Conservation (phyloP, 2,329 filamentous ascomycete species). For the Boeremia lycopersici region DNA sequence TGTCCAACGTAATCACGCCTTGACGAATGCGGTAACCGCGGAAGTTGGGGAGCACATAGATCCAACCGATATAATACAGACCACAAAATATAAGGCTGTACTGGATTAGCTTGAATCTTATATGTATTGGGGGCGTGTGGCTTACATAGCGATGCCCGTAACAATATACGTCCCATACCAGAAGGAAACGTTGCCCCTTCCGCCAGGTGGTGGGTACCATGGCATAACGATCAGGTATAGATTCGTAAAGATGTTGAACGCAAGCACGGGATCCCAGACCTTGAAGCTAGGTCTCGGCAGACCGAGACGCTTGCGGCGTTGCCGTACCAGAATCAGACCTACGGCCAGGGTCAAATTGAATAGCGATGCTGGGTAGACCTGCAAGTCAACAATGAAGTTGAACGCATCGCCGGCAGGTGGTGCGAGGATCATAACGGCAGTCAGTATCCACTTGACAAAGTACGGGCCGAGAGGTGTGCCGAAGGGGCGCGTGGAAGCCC, state of each 20-base stretch:
- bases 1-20: conserved; percentile 59
- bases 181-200: conserved; percentile 71
- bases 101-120: neutral
- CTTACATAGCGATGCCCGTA: conserved; percentile 67
- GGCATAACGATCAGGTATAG: conserved; percentile 69
- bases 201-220: conserved; percentile 69
- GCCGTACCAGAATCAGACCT: conserved; percentile 65
- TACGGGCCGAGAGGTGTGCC: conserved; percentile 67
- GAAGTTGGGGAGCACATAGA: conserved; percentile 60
- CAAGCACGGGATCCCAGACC: conserved; percentile 63
- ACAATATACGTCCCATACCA: conserved; percentile 73
- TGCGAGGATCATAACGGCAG: conserved; percentile 64
- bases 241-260: conserved; percentile 66
- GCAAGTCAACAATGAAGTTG: conserved; percentile 65
- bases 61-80: conserved; percentile 65
- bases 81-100: conserved; percentile 58
- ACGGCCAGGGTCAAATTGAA: conserved; percentile 64
- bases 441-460: conserved; percentile 62
- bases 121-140: neutral
- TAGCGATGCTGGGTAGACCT: conserved; percentile 62
- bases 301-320: conserved; percentile 58
- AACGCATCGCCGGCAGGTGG: conserved; percentile 68
- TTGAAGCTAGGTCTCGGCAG: conserved; percentile 59
- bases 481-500: conserved; percentile 66
- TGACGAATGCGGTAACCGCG: conserved; percentile 63